Evolutionary conservation across 176 grass and related monocot genomes (phyloP).

Genomic region (Ensete ventricosum): DNA sequence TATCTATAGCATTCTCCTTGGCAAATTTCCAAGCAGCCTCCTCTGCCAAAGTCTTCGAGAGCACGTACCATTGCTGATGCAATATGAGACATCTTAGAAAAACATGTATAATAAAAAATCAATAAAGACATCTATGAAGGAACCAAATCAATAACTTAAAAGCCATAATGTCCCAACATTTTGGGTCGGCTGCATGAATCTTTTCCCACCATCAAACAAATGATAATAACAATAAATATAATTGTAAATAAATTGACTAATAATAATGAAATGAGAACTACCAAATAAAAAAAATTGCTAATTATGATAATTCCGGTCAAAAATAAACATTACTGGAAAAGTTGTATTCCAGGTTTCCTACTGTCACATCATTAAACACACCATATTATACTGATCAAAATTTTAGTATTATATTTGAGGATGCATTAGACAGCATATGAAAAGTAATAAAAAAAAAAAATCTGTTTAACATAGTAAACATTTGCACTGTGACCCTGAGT

Average conservation of each 20-base stretch:
- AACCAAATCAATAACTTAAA: too few species aligned
- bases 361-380: not conserved
- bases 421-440: too few species aligned
- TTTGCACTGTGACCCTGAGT: too few species aligned
- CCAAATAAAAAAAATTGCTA: not conserved
- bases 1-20: slow-evolving; percentile 41
- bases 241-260: not conserved
- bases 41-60: slow-evolving; percentile 60
- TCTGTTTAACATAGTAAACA: too few species aligned
- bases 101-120: not conserved
- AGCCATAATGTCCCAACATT: too few species aligned
- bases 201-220: not conserved
- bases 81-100: not conserved
- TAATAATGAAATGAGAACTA: not conserved
- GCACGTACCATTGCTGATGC: slow-evolving; percentile 48
- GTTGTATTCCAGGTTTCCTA: too few species aligned
- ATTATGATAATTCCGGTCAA: not conserved
- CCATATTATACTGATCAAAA: not conserved
- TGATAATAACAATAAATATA: not conserved
- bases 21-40: slow-evolving; percentile 55
- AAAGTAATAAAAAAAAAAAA: too few species aligned
- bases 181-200: too few species aligned
- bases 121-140: not conserved
- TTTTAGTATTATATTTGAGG: too few species aligned
- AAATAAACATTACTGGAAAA: too few species aligned